Conservation (phyloP, 2,329 filamentous ascomycete genomes). For the Calonectria pseudoturangicola region DNA sequence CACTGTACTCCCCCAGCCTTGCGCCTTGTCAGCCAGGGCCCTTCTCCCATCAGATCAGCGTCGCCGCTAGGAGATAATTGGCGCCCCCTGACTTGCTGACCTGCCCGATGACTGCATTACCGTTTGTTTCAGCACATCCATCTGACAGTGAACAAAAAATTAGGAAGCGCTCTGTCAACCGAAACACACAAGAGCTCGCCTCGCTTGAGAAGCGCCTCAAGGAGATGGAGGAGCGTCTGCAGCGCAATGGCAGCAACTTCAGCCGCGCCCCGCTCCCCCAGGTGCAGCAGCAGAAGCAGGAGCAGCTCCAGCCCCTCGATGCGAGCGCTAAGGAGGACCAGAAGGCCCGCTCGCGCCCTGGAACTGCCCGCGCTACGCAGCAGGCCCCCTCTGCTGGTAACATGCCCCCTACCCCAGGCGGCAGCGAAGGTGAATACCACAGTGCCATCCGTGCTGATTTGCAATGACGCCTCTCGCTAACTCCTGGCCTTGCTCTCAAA, state of each 20-base stretch:
- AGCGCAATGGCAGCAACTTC: constrained; percentile 54
- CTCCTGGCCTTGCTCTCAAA: constrained; percentile 52
- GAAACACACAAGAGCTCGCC: constrained; percentile 87
- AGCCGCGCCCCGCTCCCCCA: constrained; percentile 46
- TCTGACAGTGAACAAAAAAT: constrained; percentile 16
- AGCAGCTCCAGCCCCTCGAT: constrained; percentile 46
- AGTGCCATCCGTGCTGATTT: constrained; percentile 58
- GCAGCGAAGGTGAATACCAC: constrained; percentile 78
- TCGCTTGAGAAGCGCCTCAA: constrained; percentile 88
- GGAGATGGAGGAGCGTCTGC: constrained; percentile 88
- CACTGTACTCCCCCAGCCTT: constrained; percentile 14
- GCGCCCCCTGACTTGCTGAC: not conserved
- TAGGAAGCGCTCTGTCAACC: constrained; percentile 87
- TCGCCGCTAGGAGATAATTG: constrained; percentile 5
- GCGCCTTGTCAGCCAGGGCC: constrained; percentile 17
- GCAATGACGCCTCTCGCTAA: constrained; percentile 57
- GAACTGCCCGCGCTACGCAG: constrained; percentile 71
- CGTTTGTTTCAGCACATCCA: not conserved
- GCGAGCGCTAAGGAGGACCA: constrained; percentile 53
- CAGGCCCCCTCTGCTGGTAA: constrained; percentile 72
- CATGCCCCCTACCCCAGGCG: constrained; percentile 76
- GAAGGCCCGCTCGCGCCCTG: constrained; percentile 71
- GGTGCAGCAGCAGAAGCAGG: constrained; percentile 49
- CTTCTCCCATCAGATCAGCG: constrained; percentile 21
- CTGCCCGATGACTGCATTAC: not conserved